phyloP scores from a whole-genome alignment of 2,329 filamentous ascomycete genomes.

The Colletotrichum kahawae region DNA sequence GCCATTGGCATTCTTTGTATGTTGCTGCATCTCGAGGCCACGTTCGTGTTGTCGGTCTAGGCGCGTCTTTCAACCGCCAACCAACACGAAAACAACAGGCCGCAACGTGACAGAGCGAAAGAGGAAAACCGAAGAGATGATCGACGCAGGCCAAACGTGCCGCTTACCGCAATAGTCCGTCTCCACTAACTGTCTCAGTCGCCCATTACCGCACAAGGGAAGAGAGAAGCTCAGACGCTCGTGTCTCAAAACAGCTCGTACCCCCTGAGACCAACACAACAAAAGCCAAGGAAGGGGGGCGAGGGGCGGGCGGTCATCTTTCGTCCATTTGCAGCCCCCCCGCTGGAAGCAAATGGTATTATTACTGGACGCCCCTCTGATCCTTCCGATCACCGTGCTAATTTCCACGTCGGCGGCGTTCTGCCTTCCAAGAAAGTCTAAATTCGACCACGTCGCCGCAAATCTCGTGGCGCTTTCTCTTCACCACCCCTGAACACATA shows the following conservation, averaged over 20 bases:
- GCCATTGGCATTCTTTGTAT: not conserved
- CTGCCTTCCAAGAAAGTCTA: not conserved
- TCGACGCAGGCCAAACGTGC: not conserved
- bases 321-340: not conserved
- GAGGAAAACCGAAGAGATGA: not conserved
- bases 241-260: not conserved
- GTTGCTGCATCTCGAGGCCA: not conserved
- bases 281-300: not conserved
- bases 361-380: not conserved
- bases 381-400: conserved; percentile 6
- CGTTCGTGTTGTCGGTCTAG: not conserved
- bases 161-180: not conserved
- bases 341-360: not conserved
- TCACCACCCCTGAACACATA: not conserved
- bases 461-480: not conserved
- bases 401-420: conserved; percentile 13
- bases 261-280: not conserved
- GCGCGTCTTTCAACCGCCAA: not conserved
- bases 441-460: not conserved
- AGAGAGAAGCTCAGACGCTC: not conserved
- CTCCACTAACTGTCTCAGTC: not conserved
- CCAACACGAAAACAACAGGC: not conserved
- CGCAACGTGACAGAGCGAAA: not conserved
- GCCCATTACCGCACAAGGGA: not conserved
- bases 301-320: not conserved